These are phyloP conservation scores for Solanum lignicaule DNA, from an alignment of 257 asterid genomes.

Conservation along the genomic window DNA sequence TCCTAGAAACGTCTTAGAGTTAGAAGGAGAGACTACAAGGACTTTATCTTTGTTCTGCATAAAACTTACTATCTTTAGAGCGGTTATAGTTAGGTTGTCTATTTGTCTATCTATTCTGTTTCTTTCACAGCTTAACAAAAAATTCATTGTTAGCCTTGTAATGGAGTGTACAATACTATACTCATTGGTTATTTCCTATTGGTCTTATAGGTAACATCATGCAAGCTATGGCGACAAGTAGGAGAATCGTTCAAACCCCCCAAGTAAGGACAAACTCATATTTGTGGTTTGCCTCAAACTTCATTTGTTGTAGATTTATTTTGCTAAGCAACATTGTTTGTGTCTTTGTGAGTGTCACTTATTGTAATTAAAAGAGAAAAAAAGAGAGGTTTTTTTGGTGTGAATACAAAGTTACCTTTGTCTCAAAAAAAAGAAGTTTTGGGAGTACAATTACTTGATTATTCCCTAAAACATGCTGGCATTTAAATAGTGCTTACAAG, in stretches of 20 bases:
- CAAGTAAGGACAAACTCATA: conserved; percentile 38
- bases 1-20: neutral
- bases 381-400: neutral
- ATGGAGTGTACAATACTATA: neutral
- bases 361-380: neutral
- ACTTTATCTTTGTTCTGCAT: neutral
- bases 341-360: neutral
- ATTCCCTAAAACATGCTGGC: neutral
- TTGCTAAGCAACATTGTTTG: neutral
- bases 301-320: neutral
- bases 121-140: neutral
- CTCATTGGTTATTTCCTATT: conserved; percentile 5
- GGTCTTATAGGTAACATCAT: conserved; percentile 62
- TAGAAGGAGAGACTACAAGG: neutral
- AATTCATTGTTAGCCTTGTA: neutral
- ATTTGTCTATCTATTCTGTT: neutral
- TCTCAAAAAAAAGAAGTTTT: neutral
- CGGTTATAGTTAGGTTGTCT: neutral
- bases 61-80: neutral
- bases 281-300: neutral
- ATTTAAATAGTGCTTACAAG: neutral
- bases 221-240: conserved; percentile 94
- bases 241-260: conserved; percentile 95
- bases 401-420: too few species aligned
- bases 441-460: neutral